Base-by-base conservation (phyloP, 2,329 filamentous ascomycete genomes). In the Alternaria sp. region DNA sequence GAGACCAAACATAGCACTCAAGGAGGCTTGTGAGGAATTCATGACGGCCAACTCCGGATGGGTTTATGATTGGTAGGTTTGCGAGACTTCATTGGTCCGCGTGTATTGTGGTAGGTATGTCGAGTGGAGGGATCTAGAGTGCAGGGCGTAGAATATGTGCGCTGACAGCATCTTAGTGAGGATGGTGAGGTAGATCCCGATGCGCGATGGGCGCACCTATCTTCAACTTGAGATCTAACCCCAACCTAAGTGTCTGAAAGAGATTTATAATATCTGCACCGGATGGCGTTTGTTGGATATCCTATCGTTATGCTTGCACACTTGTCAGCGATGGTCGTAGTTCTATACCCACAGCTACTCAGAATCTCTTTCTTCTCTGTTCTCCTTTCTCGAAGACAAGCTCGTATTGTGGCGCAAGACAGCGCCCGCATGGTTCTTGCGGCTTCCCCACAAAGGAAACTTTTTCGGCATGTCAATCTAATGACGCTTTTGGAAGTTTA, bases 21-120 rank as follows among this genome's bases (percentile, higher is more conserved):
- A 90, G 76, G 86, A 92, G 54, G 94, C 92, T 0, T 96, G 93
- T 74, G 89, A 92, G 46, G 92, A 95, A 68, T 98, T 97, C 71
- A 81, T 97, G 60, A 86, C 91, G 28, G 83, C 92, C 68, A 97
- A 97, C 71, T 71, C 64, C 25, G 94, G 93, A 10, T 97, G 95
- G 92, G 93, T 93, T 1, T 93, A 92, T 40, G 94, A 97, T 76
- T 98, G 92, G 90, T 97, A 82, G 70, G 75, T 72, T 57, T 50
- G 51, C 55, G 55, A 53, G 63, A 55, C 50, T 66, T 64, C 58
- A 55, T 67, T 65, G 43, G 61, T 58, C 43, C 45, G 48, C 54
- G 60, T 34, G 52, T 57, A 50, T 49, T 41, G 54, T 57, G 66
- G 63, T 57, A 65, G 65, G 63, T 71, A 45, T 54, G 55, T 60